These are phyloP conservation scores for Amphirosellinia nigrospora DNA, from an alignment of 495 filamentous ascomycete genomes.

Conservation along the genomic window DNA sequence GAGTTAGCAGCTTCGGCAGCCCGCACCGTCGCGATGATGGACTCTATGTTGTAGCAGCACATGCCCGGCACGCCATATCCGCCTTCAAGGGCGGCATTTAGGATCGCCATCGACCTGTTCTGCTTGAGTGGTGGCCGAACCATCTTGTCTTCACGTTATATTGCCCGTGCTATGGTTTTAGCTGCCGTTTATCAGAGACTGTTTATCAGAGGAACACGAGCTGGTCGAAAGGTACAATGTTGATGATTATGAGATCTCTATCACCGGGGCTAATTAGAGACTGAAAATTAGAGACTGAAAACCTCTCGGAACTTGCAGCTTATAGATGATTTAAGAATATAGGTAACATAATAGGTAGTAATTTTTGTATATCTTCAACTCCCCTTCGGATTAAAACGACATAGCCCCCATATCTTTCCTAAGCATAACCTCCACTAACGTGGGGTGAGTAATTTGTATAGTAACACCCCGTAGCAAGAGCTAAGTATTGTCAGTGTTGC, in stretches of 20 bases:
- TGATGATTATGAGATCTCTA: too few relatives aligned
- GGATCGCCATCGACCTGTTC: conserved; percentile 72
- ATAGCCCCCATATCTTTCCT: not conserved
- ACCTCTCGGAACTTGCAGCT: not conserved
- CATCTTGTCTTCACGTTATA: conserved; percentile 45
- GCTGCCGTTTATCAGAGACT: not conserved
- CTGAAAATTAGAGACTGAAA: too few relatives aligned
- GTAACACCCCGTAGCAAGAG: not conserved
- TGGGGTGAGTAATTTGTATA: conserved; percentile 12
- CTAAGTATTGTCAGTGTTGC: not conserved
- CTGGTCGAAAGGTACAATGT: not conserved
- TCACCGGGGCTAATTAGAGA: not conserved
- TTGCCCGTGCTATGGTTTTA: conserved; percentile 1
- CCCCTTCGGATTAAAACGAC: not conserved
- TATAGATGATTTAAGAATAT: too few relatives aligned
- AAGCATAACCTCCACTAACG: conserved; percentile 16
- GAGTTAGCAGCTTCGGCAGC: conserved; percentile 77
- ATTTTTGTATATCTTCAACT: conserved; percentile 9
- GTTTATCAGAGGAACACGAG: too few relatives aligned
- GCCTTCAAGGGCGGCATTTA: conserved; percentile 67
- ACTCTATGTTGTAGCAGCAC: conserved; percentile 88
- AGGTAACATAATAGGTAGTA: not conserved
- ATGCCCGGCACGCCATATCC: conserved; percentile 76
- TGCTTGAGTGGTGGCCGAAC: conserved; percentile 53
- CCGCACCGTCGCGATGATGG: conserved; percentile 77